Percentiles rank a stretch among this genome's conserved stretches.
Evolutionary conservation across 2,329 filamentous ascomycete species (phyloP).

Genomic region (Pyrenochaeta sp.): DNA sequence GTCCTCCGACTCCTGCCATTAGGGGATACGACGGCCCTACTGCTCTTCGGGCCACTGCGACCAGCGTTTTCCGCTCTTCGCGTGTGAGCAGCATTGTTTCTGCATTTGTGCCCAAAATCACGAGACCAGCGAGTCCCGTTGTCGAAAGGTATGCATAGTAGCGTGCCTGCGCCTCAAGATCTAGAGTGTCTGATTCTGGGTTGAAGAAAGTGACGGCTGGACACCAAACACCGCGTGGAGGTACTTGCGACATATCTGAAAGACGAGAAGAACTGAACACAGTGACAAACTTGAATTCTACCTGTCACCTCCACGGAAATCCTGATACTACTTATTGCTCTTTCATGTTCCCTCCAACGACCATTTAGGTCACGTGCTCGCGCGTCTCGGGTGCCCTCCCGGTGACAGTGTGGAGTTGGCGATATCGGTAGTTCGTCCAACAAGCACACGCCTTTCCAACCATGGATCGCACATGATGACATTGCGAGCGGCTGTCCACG

Average conservation of each 20-base stretch:
- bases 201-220: constrained; percentile 54
- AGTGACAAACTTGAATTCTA: neutral
- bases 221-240: constrained; percentile 28
- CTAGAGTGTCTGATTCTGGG: constrained; percentile 44
- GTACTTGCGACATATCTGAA: constrained; percentile 19
- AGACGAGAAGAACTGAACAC: too few species aligned
- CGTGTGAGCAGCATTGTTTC: constrained; percentile 53
- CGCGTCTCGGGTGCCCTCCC: constrained; percentile 3
- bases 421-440: neutral
- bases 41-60: constrained; percentile 46
- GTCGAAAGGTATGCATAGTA: constrained; percentile 53
- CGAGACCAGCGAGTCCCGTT: constrained; percentile 51
- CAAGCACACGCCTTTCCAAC: too few species aligned
- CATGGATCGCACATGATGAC: constrained; percentile 6
- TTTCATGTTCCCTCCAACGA: neutral
- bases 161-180: constrained; percentile 47
- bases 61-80: constrained; percentile 48
- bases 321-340: neutral
- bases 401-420: neutral
- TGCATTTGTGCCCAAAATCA: constrained; percentile 52
- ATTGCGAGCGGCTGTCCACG: constrained; percentile 18
- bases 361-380: neutral
- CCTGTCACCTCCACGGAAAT: neutral
- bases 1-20: constrained; percentile 51
- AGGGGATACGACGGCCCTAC: constrained; percentile 49